Base-by-base conservation (phyloP, 106 monocot species). In the Apostasia ramifera region DNA sequence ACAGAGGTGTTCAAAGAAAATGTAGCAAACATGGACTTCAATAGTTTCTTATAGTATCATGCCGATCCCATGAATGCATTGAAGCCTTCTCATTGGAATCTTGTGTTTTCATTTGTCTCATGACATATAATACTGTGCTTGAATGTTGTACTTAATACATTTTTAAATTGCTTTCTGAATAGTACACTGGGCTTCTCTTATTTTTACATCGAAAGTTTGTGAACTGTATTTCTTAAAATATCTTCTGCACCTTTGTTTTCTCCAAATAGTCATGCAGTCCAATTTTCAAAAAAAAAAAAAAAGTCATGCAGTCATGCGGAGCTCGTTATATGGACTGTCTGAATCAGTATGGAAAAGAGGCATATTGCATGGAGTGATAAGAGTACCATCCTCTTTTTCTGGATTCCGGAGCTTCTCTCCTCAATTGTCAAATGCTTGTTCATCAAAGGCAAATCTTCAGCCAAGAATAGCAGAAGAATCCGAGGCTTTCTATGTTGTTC, bases 401-500 rank as follows among this genome's bases (percentile, higher is more conserved):
- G 59, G 72, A 62, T 75, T 74, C 65, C 81, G 42, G 38, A 70
- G 54, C 66, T 81, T 66, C 70, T 75, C 77, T 78, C 12, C 76
- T 71, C 59, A 47, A 39, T 60, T 58, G 4, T 52, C 66, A 37
- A 67, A 55, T 40, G 55, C 68, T 63, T 66, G 59, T 12, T 14
- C 54, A 51, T 59, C 66, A 5, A 68, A 70, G 66, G 65, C 47
- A 38, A 50, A 75, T 52, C 47, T 63, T 10, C 41, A 67, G 53
- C 53, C 62, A 43, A 15, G 58, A 69, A 75, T 73, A 71, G 79
- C 60, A 38, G 80, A 82, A 74, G 79, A 80, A 47, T 67, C 56
- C 43, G 71, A 84, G 45, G 84, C 88, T 10, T 95, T 95, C 69
- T 95, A 95, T 81, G 89, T 95, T 56, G 95, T 95, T 48, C 72